Percentiles rank a stretch among this genome's conserved stretches.
phyloP scores from a whole-genome alignment of 331 rosid species.

The Cydonia oblonga region DNA sequence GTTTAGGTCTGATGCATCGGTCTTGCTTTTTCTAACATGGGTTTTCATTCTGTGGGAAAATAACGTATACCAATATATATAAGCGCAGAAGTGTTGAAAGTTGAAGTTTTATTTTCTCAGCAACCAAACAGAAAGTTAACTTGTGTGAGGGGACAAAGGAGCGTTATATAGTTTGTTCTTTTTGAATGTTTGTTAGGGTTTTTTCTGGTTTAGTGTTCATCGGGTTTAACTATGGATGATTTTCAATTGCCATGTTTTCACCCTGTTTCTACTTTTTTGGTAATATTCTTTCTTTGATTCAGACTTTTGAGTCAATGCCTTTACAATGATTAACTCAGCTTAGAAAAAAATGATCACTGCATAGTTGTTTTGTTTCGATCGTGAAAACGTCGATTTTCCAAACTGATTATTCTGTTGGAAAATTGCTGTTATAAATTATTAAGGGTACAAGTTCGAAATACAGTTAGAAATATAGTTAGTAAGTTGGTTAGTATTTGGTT shows the following conservation, averaged over 20 bases:
- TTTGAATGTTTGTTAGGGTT: neutral
- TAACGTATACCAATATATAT: neutral
- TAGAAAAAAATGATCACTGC: neutral
- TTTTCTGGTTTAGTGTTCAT: too few relatives aligned
- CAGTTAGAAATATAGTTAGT: too few relatives aligned
- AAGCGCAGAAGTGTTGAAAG: neutral
- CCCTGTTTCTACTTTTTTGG: too few relatives aligned
- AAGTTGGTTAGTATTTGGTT: too few relatives aligned
- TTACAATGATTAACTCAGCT: neutral
- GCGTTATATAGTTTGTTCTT: neutral
- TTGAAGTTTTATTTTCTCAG: constrained; percentile 1
- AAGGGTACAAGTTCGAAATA: too few relatives aligned
- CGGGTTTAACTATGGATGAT: neutral
- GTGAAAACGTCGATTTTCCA: neutral
- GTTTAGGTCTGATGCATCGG: neutral
- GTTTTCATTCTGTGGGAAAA: neutral
- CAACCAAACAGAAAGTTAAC: constrained; percentile 10
- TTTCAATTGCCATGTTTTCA: neutral
- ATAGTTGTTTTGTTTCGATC: too few relatives aligned
- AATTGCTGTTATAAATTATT: neutral
- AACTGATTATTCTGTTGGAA: neutral
- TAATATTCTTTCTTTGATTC: neutral
- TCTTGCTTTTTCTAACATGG: constrained; percentile 11
- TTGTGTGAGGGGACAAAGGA: neutral
- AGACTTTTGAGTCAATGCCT: neutral